Base-by-base conservation (phyloP, 768 basidiomycete species). In the Suillus weaverae region DNA sequence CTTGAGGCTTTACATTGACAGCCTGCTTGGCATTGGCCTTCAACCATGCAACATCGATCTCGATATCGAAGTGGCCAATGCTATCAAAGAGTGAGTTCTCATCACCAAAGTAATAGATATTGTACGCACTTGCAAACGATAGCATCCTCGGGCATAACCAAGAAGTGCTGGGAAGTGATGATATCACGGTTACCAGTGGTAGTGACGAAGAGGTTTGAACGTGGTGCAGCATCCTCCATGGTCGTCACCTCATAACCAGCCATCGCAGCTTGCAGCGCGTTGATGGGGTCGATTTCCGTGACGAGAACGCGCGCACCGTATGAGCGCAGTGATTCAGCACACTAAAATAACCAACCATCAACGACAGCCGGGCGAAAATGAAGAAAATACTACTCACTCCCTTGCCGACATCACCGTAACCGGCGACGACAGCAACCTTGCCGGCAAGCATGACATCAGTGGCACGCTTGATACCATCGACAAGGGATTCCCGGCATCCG, bases 371-470 rank as follows among this genome's bases (percentile, higher is more conserved):
- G 30, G 8, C 41, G 41, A 16, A 43, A 50, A 8, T 14, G 36
- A 60, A 30, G 11, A 39, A 7, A 41, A 26, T 7, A 63, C 32
- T 30, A 89, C 95, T 71, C 81, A 97, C 95, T 64, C 97, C 97
- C 81, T 99, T 99, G 71, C 97, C 97, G 70, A 99, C 97, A 75
- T 99, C 97, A 81, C 97, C 97, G 79, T 90, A 99, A 64, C 97
- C 97, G 70, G 97, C 97, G 70, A 99, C 97, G 69, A 99, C 94
- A 61, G 95, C 96, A 69, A 99, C 96, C 83, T 99, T 99, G 61
- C 97, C 97, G 70, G 97, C 97, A 77, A 99, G 89, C 97, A 99
- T 99, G 78, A 99, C 94, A 78, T 99, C 97, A 68, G 97, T 99
- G 65, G 97, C 97, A 74, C 97, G 95, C 88, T 99, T 99, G 84